Evolutionary conservation across 768 basidiomycete genomes (phyloP), one percentile per base, ranked within the genome.

Genomic region (Mycena rebaudengoi): DNA sequence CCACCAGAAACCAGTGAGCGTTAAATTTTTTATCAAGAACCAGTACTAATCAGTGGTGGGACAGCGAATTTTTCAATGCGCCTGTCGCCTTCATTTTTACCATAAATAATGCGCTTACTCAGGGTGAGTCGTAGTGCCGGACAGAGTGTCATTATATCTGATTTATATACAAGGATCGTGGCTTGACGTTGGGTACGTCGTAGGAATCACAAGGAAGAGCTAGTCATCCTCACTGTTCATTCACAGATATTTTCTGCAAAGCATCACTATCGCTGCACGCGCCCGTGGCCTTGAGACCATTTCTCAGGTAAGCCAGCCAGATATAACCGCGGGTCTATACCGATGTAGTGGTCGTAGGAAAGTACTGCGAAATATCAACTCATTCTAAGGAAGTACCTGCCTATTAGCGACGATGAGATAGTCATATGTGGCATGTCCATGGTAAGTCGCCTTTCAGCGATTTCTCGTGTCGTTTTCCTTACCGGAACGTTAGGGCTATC

Each of bases 31-130:
- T n/a, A n/a, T n/a, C n/a, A n/a, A n/a, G n/a, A 28, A 26, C 32
- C 32, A n/a, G 32, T 11, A 29, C 26, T 50, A 26, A 50, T 13
- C n/a, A 5, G 20, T 11, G 43, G 25, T 30, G 29, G 44, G 5
- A 16, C 29, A 69, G 68, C 43, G 46, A 63, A 52, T 63, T 69
- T 37, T 69, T 54, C 48, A 50, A 54, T 21, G 68, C 68, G 2
- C 68, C 68, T 2, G 52, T 69, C 3, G 65, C 62, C 14, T 58
- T 69, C 18, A 58, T 69, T 20, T 60, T 69, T 39, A 69, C 68
- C 1, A 45, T 69, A 16, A 30, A 54, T 58, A 39, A 29, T 20
- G 51, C 60, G 14, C 49, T 65, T 6, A 35, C 40, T 2, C 35
- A 46, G 26, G 66, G n/a, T n/a, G n/a, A n/a, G n/a, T n/a, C n/a